Percentiles rank a stretch among this genome's conserved stretches.
Conservation (phyloP, 257 asterid species). For the Pogostemon cablin region DNA sequence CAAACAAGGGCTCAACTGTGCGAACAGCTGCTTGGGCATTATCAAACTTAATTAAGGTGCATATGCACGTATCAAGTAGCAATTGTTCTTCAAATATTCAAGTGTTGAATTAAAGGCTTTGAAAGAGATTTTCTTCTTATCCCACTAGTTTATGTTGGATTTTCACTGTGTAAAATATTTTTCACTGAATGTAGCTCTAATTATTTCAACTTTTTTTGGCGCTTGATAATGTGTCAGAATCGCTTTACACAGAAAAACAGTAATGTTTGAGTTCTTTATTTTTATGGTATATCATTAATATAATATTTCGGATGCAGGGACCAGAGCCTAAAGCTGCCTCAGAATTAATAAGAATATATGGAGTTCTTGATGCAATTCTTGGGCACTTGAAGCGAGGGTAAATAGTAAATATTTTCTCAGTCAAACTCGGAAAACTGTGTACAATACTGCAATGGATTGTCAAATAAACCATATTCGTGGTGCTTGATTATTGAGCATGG, state of each 20-base stretch:
- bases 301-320: slow-evolving; percentile 61
- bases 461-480: slow-evolving; percentile 19
- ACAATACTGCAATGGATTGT: slow-evolving; percentile 20
- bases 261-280: slow-evolving; percentile 11
- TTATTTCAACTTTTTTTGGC: slow-evolving; percentile 3
- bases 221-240: slow-evolving; percentile 15
- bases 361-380: slow-evolving; percentile 76
- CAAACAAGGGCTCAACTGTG: slow-evolving; percentile 92
- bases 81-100: slow-evolving; percentile 6
- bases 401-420: slow-evolving; percentile 36
- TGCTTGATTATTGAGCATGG: neutral
- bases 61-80: slow-evolving; percentile 22
- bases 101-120: slow-evolving; percentile 8
- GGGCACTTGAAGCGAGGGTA: slow-evolving; percentile 84
- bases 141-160: slow-evolving; percentile 7
- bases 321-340: slow-evolving; percentile 84
- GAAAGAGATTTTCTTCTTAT: neutral
- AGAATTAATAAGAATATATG: slow-evolving; percentile 75
- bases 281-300: slow-evolving; percentile 25
- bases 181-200: neutral
- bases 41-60: slow-evolving; percentile 94
- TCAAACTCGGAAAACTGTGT: slow-evolving; percentile 19
- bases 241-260: neutral
- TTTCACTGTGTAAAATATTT: slow-evolving; percentile 8
- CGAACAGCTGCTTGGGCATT: slow-evolving; percentile 99